Conservation (phyloP, 2,329 filamentous ascomycete genomes). For the Exophiala bonariae region DNA sequence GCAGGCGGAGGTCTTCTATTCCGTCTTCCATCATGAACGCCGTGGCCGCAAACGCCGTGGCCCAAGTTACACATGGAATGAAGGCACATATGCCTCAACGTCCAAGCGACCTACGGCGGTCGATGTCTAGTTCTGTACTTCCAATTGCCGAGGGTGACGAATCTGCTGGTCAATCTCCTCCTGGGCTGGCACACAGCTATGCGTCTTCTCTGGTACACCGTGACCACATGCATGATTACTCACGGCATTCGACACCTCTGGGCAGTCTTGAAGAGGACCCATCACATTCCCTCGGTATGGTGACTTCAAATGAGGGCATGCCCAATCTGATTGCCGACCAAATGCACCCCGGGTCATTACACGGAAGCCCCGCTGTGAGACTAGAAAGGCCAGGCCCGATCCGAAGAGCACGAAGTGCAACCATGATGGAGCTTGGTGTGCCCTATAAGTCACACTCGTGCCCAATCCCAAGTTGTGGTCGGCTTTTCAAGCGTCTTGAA, state of each 20-base stretch:
- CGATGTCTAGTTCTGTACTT: slow-evolving; percentile 82
- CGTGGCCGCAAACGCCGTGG: slow-evolving; percentile 56
- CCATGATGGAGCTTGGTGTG: slow-evolving; percentile 92
- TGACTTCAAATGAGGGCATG: slow-evolving; percentile 69
- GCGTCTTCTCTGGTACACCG: slow-evolving; percentile 71
- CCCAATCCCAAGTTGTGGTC: slow-evolving; percentile 96
- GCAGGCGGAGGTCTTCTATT: slow-evolving; percentile 88
- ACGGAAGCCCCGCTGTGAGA: slow-evolving; percentile 60
- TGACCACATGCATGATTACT: slow-evolving; percentile 76
- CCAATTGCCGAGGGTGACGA: slow-evolving; percentile 80
- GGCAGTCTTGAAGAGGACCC: slow-evolving; percentile 82
- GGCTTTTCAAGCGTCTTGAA: slow-evolving; percentile 97
- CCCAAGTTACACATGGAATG: slow-evolving; percentile 44
- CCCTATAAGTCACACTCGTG: slow-evolving; percentile 98
- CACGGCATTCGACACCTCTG: slow-evolving; percentile 86
- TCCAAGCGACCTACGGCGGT: slow-evolving; percentile 87
- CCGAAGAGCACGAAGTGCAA: slow-evolving; percentile 88
- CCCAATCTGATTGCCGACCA: slow-evolving; percentile 64
- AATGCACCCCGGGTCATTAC: slow-evolving; percentile 53
- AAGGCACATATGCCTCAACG: slow-evolving; percentile 66
- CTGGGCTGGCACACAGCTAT: slow-evolving; percentile 71
- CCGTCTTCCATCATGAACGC: slow-evolving; percentile 75
- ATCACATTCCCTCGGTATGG: slow-evolving; percentile 65
- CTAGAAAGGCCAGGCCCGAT: slow-evolving; percentile 70
- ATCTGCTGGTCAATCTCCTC: slow-evolving; percentile 74